Evolutionary conservation across 352 stramenopile species (phyloP).

Genomic region (Achlya hypogyna): DNA sequence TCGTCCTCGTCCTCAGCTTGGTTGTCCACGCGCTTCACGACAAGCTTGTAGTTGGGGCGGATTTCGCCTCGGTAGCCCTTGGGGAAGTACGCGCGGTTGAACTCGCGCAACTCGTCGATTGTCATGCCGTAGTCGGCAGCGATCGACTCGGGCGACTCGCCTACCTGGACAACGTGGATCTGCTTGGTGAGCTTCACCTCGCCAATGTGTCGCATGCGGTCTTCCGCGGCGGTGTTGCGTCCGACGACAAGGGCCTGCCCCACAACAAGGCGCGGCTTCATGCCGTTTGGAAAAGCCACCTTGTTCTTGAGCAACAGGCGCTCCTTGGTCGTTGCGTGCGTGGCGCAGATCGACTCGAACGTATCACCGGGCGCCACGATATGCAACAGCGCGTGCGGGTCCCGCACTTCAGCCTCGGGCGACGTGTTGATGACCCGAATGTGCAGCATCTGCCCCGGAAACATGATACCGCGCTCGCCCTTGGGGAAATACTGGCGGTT

Average conservation of each 20-base stretch:
- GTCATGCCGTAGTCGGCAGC: constrained; percentile 61
- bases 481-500: constrained; percentile 73
- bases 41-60: constrained; percentile 62
- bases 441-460: constrained; percentile 62
- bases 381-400: constrained; percentile 62
- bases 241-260: constrained; percentile 73
- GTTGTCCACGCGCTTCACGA: constrained; percentile 50
- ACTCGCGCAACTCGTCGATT: constrained; percentile 79
- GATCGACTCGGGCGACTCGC: constrained; percentile 62
- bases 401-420: background rate
- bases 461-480: constrained; percentile 57
- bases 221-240: constrained; percentile 39
- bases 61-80: constrained; percentile 80
- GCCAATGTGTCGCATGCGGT: constrained; percentile 53
- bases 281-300: constrained; percentile 49
- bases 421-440: constrained; percentile 65
- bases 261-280: constrained; percentile 42
- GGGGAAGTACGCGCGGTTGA: constrained; percentile 77
- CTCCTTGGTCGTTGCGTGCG: constrained; percentile 56
- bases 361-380: constrained; percentile 39
- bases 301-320: constrained; percentile 74
- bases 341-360: constrained; percentile 61
- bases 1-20: constrained; percentile 25
- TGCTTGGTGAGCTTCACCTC: constrained; percentile 82
- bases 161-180: constrained; percentile 67